A percentile compares a stretch with the other conserved stretches of the same genome.
Conservation (phyloP, 352 stramenopile species). For the Discostella stelligera region DNA sequence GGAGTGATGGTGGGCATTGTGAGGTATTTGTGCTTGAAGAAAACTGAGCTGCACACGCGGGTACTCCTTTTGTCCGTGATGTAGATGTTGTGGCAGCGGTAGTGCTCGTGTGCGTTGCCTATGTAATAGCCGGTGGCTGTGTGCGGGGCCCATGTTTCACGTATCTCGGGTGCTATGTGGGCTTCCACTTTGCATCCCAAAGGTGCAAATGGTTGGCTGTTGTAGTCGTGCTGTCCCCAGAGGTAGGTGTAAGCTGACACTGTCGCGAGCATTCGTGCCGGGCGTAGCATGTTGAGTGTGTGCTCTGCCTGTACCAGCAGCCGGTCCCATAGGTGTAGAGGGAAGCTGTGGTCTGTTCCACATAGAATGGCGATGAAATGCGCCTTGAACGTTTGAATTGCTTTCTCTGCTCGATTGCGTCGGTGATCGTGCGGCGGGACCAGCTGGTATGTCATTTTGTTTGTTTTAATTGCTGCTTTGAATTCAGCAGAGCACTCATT, state of each 20-base stretch:
- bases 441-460: constrained; percentile 37
- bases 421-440: constrained; percentile 33
- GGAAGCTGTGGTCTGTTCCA: constrained; percentile 23
- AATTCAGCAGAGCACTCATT: constrained; percentile 39
- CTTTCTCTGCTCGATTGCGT: constrained; percentile 45
- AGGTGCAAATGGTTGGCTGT: constrained; percentile 44
- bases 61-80: background rate
- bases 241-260: constrained; percentile 41
- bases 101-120: constrained; percentile 50
- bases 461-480: constrained; percentile 25
- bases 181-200: constrained; percentile 40
- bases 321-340: constrained; percentile 28
- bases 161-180: constrained; percentile 30
- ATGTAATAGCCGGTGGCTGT: constrained; percentile 48
- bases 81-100: constrained; percentile 40
- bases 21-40: background rate
- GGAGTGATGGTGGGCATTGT: constrained; percentile 2
- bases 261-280: constrained; percentile 31
- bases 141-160: constrained; percentile 36
- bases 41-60: too few relatives aligned
- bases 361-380: constrained; percentile 48
- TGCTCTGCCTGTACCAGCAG: constrained; percentile 35
- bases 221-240: constrained; percentile 38
- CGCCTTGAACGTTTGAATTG: constrained; percentile 56
- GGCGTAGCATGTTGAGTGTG: constrained; percentile 38